Base-by-base conservation (phyloP, 768 basidiomycete genomes). In the Suillus plorans region DNA sequence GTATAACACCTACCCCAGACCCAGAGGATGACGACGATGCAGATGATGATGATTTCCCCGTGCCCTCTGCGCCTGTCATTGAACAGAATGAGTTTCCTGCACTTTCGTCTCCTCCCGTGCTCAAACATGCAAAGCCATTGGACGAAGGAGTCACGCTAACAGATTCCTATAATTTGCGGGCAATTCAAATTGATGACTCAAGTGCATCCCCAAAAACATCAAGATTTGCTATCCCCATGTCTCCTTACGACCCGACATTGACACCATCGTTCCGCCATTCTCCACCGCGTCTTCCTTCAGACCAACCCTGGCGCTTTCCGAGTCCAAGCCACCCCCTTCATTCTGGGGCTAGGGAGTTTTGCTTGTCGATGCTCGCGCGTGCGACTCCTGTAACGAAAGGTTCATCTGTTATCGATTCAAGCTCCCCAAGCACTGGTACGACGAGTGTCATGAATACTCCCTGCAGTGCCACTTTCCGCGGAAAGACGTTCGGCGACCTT, bases 251-350 rank as follows among this genome's bases (percentile, higher is more conserved):
- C 71, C 91, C 91, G 42, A 81, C 85, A 16, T 78, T 84, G 41
- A 91, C 91, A 0, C 91, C 91, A 0, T 84, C 90, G 5, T 92
- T 92, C 74, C 86, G 89, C 45, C 90, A 92, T 74, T 91, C 89
- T 12, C 89, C 90, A 20, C 84, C 88, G 0, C 88, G 86, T 12
- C 84, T 89, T 28, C 89, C 90, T 7, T 90, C 88, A 20, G 88
- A 91, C 69, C 91, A 92, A 65, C 91, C 91, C 3, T 93, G 91
- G 91, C 86, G 89, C 44, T 91, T 87, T 71, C 86, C 89, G 9
- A 92, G 90, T 69, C 90, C 90, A 13, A 90, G 88, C 63, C 90
- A 93, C 70, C 90, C 90, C 2, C 76, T 92, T 49, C 88, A 91
- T 74, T 87, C 86, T 20, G 82, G 77, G 45, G 82, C 85, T 18